Conservation (phyloP, 495 filamentous ascomycete species). For the Lasiosphaeria hispida region DNA sequence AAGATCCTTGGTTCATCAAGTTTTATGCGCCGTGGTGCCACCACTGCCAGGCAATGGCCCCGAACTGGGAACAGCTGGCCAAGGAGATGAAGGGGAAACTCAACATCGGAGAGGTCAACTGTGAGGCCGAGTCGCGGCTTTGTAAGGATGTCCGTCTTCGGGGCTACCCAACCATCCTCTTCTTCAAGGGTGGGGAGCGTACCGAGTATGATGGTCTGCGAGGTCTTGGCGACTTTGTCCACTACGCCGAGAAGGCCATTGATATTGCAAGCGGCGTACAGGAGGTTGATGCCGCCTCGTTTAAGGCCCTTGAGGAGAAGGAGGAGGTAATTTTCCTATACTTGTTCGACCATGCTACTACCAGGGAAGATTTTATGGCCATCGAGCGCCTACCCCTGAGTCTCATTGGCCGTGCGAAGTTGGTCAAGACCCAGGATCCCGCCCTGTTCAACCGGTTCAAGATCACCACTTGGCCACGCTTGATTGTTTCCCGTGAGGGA, state of each 20-base stretch:
- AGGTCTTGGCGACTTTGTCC: conserved; percentile 85
- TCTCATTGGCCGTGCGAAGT: conserved; percentile 83
- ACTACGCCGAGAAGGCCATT: conserved; percentile 81
- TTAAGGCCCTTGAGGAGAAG: conserved; percentile 84
- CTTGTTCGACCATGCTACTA: conserved; percentile 94
- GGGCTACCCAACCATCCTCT: conserved; percentile 85
- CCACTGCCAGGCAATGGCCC: conserved; percentile 89
- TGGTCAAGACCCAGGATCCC: conserved; percentile 82
- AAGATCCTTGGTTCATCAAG: conserved; percentile 96
- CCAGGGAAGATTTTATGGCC: conserved; percentile 83
- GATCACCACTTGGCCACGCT: conserved; percentile 89
- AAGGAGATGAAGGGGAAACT: conserved; percentile 84
- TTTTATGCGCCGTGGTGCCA: conserved; percentile 98
- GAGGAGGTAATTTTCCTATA: conserved; percentile 96
- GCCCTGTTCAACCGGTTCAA: conserved; percentile 76
- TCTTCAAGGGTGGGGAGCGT: conserved; percentile 87
- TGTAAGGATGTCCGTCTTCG: conserved; percentile 83
- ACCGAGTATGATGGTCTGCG: conserved; percentile 92
- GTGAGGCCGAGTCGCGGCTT: conserved; percentile 74
- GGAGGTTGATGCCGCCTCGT: conserved; percentile 71
- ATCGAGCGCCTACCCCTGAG: conserved; percentile 81
- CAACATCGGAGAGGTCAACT: conserved; percentile 96
- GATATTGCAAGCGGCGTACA: conserved; percentile 72
- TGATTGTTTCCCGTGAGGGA: conserved; percentile 86
- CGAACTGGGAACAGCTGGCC: conserved; percentile 84